These are phyloP conservation scores for Phalaenopsis hybrid DNA, from an alignment of 116 monocot species.

Conservation along the genomic window DNA sequence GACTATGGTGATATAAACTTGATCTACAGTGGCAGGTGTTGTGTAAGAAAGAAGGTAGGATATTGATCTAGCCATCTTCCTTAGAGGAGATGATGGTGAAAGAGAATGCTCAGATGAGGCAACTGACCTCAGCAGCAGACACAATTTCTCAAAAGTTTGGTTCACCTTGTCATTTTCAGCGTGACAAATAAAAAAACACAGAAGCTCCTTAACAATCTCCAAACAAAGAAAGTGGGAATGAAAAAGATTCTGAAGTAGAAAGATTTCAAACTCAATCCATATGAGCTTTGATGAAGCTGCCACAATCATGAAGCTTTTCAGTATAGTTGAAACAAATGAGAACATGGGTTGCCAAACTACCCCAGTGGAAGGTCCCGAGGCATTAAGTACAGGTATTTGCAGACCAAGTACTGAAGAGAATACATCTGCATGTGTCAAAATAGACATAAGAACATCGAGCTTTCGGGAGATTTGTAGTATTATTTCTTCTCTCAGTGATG, in stretches of 20 bases:
- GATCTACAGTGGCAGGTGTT: constrained; percentile 20
- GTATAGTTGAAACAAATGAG: constrained; percentile 39
- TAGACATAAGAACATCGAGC: constrained; percentile 46
- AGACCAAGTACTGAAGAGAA: constrained; percentile 55
- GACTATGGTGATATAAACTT: constrained; percentile 41
- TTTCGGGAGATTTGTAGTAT: constrained; percentile 48
- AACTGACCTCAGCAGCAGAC: constrained; percentile 38
- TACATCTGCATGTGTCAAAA: constrained; percentile 44
- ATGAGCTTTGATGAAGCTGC: constrained; percentile 37
- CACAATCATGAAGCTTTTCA: constrained; percentile 73
- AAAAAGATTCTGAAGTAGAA: constrained; percentile 61
- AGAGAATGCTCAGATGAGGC: constrained; percentile 38
- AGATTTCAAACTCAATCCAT: constrained; percentile 54
- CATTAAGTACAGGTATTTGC: constrained; percentile 43
- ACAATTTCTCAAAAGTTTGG: constrained; percentile 42
- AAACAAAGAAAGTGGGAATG: constrained; percentile 72
- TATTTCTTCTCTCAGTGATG: constrained; percentile 54
- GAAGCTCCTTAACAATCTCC: constrained; percentile 67
- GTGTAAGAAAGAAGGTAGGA: constrained; percentile 42
- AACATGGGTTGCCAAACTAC: constrained; percentile 54
- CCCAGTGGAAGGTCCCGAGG: constrained; percentile 24
- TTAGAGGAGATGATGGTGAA: constrained; percentile 39
- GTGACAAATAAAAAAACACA: constrained; percentile 68
- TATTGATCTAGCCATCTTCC: constrained; percentile 57
- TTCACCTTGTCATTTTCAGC: constrained; percentile 40